Percentiles rank a stretch among this genome's conserved stretches.
Conservation (phyloP, 768 basidiomycete genomes). For the Russula brevipes region DNA sequence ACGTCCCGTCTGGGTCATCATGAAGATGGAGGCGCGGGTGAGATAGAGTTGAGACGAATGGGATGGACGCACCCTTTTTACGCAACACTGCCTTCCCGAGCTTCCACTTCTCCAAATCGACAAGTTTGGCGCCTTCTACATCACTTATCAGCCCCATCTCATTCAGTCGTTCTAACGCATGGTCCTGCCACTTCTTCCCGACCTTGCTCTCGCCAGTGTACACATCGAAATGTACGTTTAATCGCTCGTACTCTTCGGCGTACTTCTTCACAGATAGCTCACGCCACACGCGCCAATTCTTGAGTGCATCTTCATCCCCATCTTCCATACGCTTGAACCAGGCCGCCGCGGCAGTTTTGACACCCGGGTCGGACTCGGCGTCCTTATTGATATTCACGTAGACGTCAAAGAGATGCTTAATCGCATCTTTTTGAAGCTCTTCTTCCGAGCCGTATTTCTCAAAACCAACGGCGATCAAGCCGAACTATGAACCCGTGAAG, state of each 20-base stretch:
- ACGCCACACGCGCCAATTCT: conserved; percentile 91
- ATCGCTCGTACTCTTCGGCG: conserved; percentile 74
- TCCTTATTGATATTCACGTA: conserved; percentile 94
- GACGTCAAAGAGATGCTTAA: conserved; percentile 90
- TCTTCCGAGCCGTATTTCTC: conserved; percentile 87
- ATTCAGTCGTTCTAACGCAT: conserved; percentile 61
- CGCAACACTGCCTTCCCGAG: conserved; percentile 85
- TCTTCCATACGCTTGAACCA: conserved; percentile 97
- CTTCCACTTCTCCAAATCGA: conserved; percentile 87
- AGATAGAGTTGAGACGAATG: background rate
- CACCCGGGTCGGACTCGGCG: conserved; percentile 61
- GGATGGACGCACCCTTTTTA: conserved; percentile 59
- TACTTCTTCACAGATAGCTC: conserved; percentile 88
- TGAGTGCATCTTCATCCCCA: conserved; percentile 77
- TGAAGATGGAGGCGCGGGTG: background rate
- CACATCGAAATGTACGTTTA: conserved; percentile 88
- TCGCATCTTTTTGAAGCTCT: conserved; percentile 79
- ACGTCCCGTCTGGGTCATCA: conserved; percentile 70
- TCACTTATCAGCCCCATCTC: conserved; percentile 73
- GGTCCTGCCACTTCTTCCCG: conserved; percentile 64
- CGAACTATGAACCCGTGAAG: conserved; percentile 51
- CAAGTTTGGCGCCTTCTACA: conserved; percentile 73
- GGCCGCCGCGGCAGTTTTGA: conserved; percentile 69
- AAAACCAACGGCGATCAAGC: conserved; percentile 85
- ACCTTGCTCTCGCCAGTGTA: conserved; percentile 90